These are phyloP conservation scores for Ettlia oleoabundans DNA, from an alignment of 139 green algal genomes.

Conservation along the genomic window DNA sequence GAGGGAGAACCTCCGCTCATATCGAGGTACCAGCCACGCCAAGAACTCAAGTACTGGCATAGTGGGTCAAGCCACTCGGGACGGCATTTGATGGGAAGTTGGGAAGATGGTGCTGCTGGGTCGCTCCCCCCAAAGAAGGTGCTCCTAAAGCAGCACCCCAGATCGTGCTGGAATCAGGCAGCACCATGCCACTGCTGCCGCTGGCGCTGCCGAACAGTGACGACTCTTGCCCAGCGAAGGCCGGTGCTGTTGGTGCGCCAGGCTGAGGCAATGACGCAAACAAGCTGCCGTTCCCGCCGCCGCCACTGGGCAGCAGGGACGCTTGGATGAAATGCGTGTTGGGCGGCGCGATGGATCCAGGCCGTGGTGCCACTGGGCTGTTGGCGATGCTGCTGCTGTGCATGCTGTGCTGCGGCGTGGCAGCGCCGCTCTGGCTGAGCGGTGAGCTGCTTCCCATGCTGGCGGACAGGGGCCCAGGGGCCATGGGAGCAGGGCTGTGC, in stretches of 20 bases:
- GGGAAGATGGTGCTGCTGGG: too few relatives aligned
- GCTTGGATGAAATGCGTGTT: background rate
- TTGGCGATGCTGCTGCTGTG: conserved; percentile 24
- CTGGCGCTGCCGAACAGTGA: background rate
- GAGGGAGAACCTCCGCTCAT: too few relatives aligned
- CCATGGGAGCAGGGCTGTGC: background rate
- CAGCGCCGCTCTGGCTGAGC: background rate
- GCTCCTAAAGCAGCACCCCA: too few relatives aligned
- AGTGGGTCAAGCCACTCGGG: too few relatives aligned
- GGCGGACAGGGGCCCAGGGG: background rate
- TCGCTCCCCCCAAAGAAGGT: too few relatives aligned
- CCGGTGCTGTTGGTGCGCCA: too few relatives aligned
- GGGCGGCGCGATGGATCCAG: background rate
- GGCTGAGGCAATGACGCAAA: background rate
- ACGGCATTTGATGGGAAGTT: too few relatives aligned
- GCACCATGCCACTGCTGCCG: background rate
- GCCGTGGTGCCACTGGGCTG: background rate
- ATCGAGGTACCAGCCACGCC: too few relatives aligned
- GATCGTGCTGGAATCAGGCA: too few relatives aligned
- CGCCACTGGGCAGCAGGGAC: background rate
- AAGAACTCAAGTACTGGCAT: too few relatives aligned
- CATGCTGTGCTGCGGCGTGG: conserved; percentile 21
- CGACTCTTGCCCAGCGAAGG: too few relatives aligned
- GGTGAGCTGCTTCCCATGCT: conserved; percentile 11
- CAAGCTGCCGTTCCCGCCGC: background rate